Base-by-base conservation (phyloP, 495 filamentous ascomycete genomes). In the Aspergillus nanangensis region DNA sequence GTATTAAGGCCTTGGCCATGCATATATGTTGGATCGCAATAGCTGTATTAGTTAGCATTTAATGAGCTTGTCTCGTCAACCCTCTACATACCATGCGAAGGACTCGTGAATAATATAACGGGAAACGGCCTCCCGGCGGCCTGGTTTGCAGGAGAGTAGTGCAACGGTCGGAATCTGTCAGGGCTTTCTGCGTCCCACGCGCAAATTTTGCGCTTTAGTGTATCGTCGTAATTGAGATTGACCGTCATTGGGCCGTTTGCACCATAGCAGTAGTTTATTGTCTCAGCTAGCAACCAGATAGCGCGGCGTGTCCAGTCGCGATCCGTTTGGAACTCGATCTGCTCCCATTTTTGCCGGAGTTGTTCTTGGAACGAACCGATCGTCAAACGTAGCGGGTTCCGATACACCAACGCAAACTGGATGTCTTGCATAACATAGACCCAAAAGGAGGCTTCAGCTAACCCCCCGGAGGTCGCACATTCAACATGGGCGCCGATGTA, bases 341-440 rank as follows among this genome's bases (percentile, higher is more conserved):
- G 41, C 33, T 47, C 48, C 67, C 67, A 71, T 52, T 51, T 55
- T 1, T 45, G 58, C 8, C 57, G 64, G 1, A 71, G 56, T 20
- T 52, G 60, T 32, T 68, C 59, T 40, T 64, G 62, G 29, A 71
- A 68, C 1, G 67, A 59, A 5, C 58, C 58, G 25, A 69, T 61
- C 4, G 58, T 58, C 4, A 72, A 45, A 35, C 66, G 62, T 13
- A 72, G 55, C 31, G 66, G 60, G 50, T 61, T 65, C 24, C 63
- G 68, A 44, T 60, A 66, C 23, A 58, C 62, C 38, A 72, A 47
- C 5, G 66, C 65, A 47, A 66, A 65, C 24, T 72, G 66, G 21
- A 72, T 67, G 48, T 72, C 68, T 44, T 72, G 68, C 48, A 67
- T 66, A 1, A 72, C 66, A 38, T 67, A 72, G 19, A 64, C 58